Percentiles rank a stretch among this genome's conserved stretches.
Conservation (phyloP, 1,284 basidiomycete genomes). For the Athelia psychrophila region DNA sequence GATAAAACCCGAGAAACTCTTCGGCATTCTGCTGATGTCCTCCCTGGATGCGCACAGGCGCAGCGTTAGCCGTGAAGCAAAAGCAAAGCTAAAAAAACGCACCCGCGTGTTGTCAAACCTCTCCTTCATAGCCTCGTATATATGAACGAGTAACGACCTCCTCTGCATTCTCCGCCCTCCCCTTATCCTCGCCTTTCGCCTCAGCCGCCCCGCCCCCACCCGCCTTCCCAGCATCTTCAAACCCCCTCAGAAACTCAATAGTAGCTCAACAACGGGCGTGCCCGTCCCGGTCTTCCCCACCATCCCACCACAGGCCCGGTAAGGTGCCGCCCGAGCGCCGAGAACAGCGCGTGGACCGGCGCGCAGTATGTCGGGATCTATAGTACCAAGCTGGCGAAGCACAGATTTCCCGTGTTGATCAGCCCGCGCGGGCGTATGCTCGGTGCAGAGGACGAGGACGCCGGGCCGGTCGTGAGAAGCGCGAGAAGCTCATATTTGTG, state of each 20-base stretch:
- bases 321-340: conserved; percentile 60
- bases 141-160: conserved; percentile 78
- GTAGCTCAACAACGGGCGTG: conserved; percentile 85
- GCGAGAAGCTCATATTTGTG: conserved; percentile 56
- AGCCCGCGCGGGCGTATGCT: conserved; percentile 76
- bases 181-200: too few relatives aligned
- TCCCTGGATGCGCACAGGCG: conserved; percentile 42
- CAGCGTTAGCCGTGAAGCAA: conserved; percentile 1
- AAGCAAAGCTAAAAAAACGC: conserved; percentile 25
- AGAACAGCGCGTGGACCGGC: conserved; percentile 83
- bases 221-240: conserved; percentile 34
- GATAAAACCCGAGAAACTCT: conserved; percentile 97
- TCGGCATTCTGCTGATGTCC: conserved; percentile 98
- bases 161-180: conserved; percentile 37
- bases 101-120: conserved; percentile 94
- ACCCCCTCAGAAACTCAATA: conserved; percentile 82
- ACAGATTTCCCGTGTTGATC: conserved; percentile 96
- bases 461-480: conserved; percentile 51
- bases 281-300: conserved; percentile 30
- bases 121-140: conserved; percentile 95
- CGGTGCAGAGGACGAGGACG: conserved; percentile 24
- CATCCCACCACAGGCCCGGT: conserved; percentile 24
- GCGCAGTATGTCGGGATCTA: conserved; percentile 90
- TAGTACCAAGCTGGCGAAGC: conserved; percentile 93
- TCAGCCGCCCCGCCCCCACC: conserved; percentile 30